phyloP scores from a whole-genome alignment of 192 early-diverging fungal genomes.

The Phlyctochytrium planicorne region DNA sequence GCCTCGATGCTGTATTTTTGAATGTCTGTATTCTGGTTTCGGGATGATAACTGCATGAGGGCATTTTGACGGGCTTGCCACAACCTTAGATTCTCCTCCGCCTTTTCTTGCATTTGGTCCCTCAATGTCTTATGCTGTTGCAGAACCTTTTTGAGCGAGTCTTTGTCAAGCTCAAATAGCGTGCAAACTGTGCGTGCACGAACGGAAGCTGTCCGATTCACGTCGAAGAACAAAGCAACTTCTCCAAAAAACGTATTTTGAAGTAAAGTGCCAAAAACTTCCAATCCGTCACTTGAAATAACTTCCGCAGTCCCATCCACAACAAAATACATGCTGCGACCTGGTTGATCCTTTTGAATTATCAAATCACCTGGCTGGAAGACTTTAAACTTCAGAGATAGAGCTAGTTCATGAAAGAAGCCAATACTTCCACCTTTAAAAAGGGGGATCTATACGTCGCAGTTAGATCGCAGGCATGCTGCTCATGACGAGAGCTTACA shows the following conservation, averaged over 20 bases:
- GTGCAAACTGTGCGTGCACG: constrained; percentile 38
- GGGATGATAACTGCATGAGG: constrained; percentile 26
- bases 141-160: constrained; percentile 38
- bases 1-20: constrained; percentile 46
- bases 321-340: constrained; percentile 52
- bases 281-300: constrained; percentile 46
- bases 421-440: constrained; percentile 45
- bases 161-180: constrained; percentile 51
- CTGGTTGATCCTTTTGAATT: constrained; percentile 47
- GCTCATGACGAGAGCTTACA: constrained; percentile 21
- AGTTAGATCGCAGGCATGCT: neutral
- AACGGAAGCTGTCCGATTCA: constrained; percentile 54
- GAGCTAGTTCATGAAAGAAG: constrained; percentile 52
- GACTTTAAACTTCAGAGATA: constrained; percentile 39
- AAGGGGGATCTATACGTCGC: constrained; percentile 42
- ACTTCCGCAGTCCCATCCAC: constrained; percentile 54
- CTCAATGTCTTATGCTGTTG: constrained; percentile 32
- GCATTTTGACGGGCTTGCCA: constrained; percentile 40
- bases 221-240: constrained; percentile 55
- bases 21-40: neutral
- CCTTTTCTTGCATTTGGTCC: constrained; percentile 35
- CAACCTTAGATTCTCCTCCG: constrained; percentile 49
- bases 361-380: constrained; percentile 38
- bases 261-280: constrained; percentile 45
- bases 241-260: constrained; percentile 51